Conservation (phyloP, 257 asterid genomes). For the Capsicum baccatum region DNA sequence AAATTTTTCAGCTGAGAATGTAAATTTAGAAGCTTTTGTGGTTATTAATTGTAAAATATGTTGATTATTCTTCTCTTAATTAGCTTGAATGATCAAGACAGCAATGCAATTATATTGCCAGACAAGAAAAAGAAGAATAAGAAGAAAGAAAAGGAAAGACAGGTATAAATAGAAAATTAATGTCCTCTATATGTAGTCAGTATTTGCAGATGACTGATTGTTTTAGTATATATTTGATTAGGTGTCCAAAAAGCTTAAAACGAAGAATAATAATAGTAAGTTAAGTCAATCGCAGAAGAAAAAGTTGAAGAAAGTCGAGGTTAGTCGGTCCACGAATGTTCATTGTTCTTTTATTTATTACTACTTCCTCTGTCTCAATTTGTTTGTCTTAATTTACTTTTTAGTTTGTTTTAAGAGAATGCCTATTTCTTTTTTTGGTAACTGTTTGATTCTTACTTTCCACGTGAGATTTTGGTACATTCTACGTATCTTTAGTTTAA, state of each 20-base stretch:
- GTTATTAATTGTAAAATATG: background rate
- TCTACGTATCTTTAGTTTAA: too few species aligned
- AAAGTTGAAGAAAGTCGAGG: constrained; percentile 84
- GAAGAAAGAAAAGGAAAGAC: constrained; percentile 13
- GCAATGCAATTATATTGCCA: constrained; percentile 24
- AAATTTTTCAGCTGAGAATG: background rate
- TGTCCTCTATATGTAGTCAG: background rate
- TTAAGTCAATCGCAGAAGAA: constrained; percentile 79
- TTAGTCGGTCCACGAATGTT: constrained; percentile 35
- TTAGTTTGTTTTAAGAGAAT: too few species aligned
- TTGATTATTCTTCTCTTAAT: background rate
- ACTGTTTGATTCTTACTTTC: too few species aligned
- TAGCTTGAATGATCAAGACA: constrained; percentile 26
- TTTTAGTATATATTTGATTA: constrained; percentile 22
- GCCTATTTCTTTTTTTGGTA: too few species aligned
- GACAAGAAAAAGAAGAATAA: constrained; percentile 26
- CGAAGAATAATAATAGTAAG: constrained; percentile 43
- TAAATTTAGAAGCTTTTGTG: background rate
- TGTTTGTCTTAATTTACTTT: too few species aligned
- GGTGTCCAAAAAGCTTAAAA: constrained; percentile 45
- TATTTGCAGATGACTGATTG: background rate
- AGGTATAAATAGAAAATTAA: constrained; percentile 22
- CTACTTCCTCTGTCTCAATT: too few species aligned
- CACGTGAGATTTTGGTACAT: too few species aligned
- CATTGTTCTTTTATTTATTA: background rate